Percentiles rank a stretch among this genome's conserved stretches.
These are phyloP conservation scores for Hygrocybe punicea DNA, from an alignment of 768 basidiomycete species.

Conservation along the genomic window DNA sequence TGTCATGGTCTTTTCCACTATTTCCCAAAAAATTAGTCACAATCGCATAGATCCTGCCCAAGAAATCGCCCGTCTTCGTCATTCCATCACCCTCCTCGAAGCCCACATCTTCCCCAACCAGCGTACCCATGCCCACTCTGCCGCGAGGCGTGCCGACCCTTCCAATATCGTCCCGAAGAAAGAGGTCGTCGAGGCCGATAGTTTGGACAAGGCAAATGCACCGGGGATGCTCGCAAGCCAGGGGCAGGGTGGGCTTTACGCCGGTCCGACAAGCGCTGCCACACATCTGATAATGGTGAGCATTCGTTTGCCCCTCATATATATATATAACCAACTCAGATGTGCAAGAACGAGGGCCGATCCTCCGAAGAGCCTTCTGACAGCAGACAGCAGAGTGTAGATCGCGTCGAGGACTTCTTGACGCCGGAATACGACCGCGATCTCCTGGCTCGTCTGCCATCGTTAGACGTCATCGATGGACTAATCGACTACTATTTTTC, in stretches of 20 bases:
- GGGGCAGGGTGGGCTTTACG: constrained; percentile 65
- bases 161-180: constrained; percentile 48
- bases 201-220: constrained; percentile 43
- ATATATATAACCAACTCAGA: background rate
- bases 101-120: constrained; percentile 51
- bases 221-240: constrained; percentile 69
- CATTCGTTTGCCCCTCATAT: constrained; percentile 13
- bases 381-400: constrained; percentile 53
- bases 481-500: constrained; percentile 78
- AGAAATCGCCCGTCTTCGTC: constrained; percentile 65
- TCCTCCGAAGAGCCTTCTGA: constrained; percentile 52
- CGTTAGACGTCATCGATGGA: constrained; percentile 64
- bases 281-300: constrained; percentile 64
- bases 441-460: constrained; percentile 62
- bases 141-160: constrained; percentile 38
- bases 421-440: constrained; percentile 57
- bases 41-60: constrained; percentile 51
- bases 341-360: constrained; percentile 40
- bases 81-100: constrained; percentile 66
- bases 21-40: constrained; percentile 23
- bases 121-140: constrained; percentile 29
- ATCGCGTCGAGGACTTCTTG: constrained; percentile 42
- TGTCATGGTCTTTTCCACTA: background rate
- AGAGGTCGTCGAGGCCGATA: constrained; percentile 48
- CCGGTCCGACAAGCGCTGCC: constrained; percentile 74